These are phyloP conservation scores for Bassia scoparia DNA, from an alignment of 148 eudicot species.

Conservation along the genomic window DNA sequence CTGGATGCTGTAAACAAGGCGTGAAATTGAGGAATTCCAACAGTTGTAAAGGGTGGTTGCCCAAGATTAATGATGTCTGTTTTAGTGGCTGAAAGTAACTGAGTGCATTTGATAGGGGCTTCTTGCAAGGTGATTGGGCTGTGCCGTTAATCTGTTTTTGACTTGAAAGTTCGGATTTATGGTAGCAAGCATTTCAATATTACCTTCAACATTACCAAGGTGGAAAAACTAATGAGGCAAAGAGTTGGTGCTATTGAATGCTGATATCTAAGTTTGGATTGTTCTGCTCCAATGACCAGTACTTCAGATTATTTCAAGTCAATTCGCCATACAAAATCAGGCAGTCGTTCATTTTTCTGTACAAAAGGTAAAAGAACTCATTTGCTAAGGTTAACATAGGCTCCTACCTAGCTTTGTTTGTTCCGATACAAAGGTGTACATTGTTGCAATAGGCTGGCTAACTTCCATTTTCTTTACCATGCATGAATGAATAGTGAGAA, in stretches of 20 bases:
- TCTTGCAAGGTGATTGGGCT: neutral
- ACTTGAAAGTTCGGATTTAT: neutral
- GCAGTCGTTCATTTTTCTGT: too few species aligned
- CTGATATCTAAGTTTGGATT: neutral
- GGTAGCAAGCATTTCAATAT: neutral
- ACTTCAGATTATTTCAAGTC: too few species aligned
- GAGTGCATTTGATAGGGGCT: neutral
- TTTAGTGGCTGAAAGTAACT: neutral
- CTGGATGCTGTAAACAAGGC: neutral
- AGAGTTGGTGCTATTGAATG: neutral
- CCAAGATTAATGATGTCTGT: neutral
- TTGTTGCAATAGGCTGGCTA: neutral
- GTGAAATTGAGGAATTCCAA: neutral
- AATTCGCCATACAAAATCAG: too few species aligned
- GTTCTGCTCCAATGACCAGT: neutral
- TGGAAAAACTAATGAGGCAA: neutral
- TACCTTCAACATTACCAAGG: neutral
- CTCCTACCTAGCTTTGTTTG: conserved; percentile 19
- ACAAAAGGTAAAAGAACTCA: neutral
- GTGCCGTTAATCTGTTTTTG: neutral
- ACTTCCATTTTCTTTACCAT: neutral
- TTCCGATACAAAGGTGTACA: neutral
- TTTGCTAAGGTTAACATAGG: neutral
- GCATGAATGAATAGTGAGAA: neutral
- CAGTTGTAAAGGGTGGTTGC: neutral